Percentiles rank a stretch among this genome's conserved stretches.
Evolutionary conservation across 2,329 filamentous ascomycete genomes (phyloP).

Genomic region (Penicillium concentricum): DNA sequence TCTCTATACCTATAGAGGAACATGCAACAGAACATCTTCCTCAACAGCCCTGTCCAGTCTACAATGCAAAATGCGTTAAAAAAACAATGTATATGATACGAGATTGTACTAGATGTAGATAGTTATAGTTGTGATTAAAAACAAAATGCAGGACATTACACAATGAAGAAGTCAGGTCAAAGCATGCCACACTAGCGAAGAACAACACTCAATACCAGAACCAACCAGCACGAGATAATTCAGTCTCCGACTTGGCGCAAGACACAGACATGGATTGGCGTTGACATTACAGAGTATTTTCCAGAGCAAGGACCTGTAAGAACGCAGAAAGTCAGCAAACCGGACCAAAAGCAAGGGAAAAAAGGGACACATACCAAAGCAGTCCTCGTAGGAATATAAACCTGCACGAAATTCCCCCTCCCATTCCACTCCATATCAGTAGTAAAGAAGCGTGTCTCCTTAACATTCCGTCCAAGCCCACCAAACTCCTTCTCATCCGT

Average conservation of each 20-base stretch:
- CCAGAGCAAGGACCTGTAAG: slow-evolving; percentile 56
- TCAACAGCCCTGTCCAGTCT: background rate
- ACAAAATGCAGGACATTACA: background rate
- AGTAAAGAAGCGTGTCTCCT: slow-evolving; percentile 86
- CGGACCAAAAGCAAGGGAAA: background rate
- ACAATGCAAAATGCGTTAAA: background rate
- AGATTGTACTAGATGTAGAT: background rate
- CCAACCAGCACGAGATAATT: no score
- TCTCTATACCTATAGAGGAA: background rate
- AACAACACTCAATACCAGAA: background rate
- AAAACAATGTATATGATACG: background rate
- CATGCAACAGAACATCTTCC: background rate
- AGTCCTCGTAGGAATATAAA: slow-evolving; percentile 82
- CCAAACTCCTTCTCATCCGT: slow-evolving; percentile 76
- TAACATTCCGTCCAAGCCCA: slow-evolving; percentile 73
- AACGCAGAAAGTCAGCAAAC: background rate
- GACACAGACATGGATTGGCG: background rate
- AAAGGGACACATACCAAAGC: slow-evolving; percentile 64
- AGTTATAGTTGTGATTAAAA: background rate
- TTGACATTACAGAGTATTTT: slow-evolving; percentile 40
- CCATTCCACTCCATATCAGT: slow-evolving; percentile 88
- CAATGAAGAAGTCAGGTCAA: background rate
- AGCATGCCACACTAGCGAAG: background rate
- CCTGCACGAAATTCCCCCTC: slow-evolving; percentile 83
- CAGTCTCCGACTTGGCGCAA: background rate